A percentile compares a stretch with the other conserved stretches of the same genome.
These are phyloP conservation scores for Yamadazyma kitorensis DNA, from an alignment of 805 yeast species.

Conservation along the genomic window DNA sequence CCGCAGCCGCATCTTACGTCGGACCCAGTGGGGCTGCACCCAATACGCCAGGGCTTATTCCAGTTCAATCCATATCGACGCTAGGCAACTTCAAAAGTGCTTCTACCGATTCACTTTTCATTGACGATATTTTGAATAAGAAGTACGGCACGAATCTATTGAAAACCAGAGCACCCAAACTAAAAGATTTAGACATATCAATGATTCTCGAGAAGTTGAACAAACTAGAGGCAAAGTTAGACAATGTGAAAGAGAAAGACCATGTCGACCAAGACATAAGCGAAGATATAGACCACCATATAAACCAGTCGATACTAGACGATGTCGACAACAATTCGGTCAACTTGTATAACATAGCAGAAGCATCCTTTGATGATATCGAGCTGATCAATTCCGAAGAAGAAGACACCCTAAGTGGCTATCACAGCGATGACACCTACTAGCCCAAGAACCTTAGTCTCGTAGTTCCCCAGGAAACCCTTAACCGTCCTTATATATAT, in stretches of 20 bases:
- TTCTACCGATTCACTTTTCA: conserved; percentile 36
- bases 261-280: conserved; percentile 1
- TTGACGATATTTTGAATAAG: conserved; percentile 31
- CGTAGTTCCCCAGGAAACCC: too few species aligned
- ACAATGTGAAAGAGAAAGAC: conserved; percentile 1
- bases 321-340: conserved; percentile 11
- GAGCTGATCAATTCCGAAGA: conserved; percentile 21
- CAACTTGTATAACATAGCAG: conserved; percentile 20
- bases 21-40: conserved; percentile 4
- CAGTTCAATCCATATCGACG: conserved; percentile 31
- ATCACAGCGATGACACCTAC: conserved; percentile 9
- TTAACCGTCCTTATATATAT: too few species aligned
- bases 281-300: too few species aligned
- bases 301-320: conserved; percentile 9
- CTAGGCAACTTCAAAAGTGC: conserved; percentile 35
- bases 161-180: conserved; percentile 6
- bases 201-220: conserved; percentile 18
- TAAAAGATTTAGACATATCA: conserved; percentile 10
- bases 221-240: conserved; percentile 16
- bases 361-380: conserved; percentile 19
- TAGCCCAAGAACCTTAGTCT: not conserved
- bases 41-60: conserved; percentile 16
- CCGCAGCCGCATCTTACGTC: too few species aligned
- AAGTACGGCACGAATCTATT: conserved; percentile 20
- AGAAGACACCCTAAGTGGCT: conserved; percentile 3